A percentile compares a stretch with the other conserved stretches of the same genome.
phyloP scores from a whole-genome alignment of 169 alveolate genomes.

The Plasmodium billcollinsi region DNA sequence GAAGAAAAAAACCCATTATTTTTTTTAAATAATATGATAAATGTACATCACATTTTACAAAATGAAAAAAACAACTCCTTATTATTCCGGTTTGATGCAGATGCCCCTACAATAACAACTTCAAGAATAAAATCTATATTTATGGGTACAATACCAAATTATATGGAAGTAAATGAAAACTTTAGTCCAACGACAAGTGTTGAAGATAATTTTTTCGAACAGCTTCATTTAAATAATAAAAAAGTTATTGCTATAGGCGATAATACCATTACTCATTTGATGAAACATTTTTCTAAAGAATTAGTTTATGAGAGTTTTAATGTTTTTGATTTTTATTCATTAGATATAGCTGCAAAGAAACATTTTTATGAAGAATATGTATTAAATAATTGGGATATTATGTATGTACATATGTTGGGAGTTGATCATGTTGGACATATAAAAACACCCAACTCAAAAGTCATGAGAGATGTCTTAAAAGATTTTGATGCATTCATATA shows the following conservation, averaged over 20 bases:
- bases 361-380: constrained; percentile 68
- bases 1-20: constrained; percentile 29
- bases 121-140: constrained; percentile 76
- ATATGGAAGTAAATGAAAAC: constrained; percentile 67
- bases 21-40: constrained; percentile 77
- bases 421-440: constrained; percentile 85
- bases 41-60: constrained; percentile 73
- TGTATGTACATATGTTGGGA: constrained; percentile 79
- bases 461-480: constrained; percentile 76
- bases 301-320: constrained; percentile 73
- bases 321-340: constrained; percentile 47
- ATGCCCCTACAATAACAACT: constrained; percentile 82
- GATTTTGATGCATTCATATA: constrained; percentile 77
- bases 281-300: constrained; percentile 20
- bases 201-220: constrained; percentile 63
- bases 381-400: constrained; percentile 60
- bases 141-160: constrained; percentile 81
- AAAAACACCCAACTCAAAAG: constrained; percentile 67
- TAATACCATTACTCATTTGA: constrained; percentile 46
- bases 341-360: constrained; percentile 28
- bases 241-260: constrained; percentile 61
- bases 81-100: constrained; percentile 79
- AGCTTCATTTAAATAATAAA: constrained; percentile 43
- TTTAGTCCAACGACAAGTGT: constrained; percentile 18
- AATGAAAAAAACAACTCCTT: constrained; percentile 55